Evolutionary conservation across 352 stramenopile species (phyloP).

Genomic region (Phytopythium aichiense): DNA sequence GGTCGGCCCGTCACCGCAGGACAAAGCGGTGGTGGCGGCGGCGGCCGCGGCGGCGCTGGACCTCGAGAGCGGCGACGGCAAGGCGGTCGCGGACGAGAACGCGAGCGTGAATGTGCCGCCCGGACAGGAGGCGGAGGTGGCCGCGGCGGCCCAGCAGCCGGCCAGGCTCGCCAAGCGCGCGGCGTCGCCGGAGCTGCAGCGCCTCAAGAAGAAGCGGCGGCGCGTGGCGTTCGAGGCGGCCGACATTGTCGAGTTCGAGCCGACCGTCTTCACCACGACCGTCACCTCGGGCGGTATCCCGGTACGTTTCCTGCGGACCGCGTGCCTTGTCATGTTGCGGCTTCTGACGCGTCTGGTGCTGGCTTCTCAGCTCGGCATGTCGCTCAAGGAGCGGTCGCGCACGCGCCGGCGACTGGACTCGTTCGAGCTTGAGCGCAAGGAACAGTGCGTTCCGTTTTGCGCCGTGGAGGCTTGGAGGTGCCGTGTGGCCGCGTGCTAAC

Average conservation of each 20-base stretch:
- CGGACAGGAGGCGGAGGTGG: neutral
- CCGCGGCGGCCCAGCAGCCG: neutral
- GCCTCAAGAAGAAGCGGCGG: constrained; percentile 50
- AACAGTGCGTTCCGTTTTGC: constrained; percentile 35
- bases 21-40: constrained; percentile 6
- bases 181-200: constrained; percentile 16
- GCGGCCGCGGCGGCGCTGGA: constrained; percentile 4
- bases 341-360: neutral
- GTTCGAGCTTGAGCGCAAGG: constrained; percentile 69
- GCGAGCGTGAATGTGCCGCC: constrained; percentile 22
- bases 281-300: constrained; percentile 77
- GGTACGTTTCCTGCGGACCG: constrained; percentile 7
- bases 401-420: constrained; percentile 74
- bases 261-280: constrained; percentile 75
- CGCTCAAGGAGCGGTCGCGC: constrained; percentile 68
- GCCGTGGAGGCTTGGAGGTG: too few species aligned
- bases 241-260: constrained; percentile 86
- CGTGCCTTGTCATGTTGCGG: neutral
- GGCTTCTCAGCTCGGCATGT: constrained; percentile 47
- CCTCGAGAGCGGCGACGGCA: constrained; percentile 12
- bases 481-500: neutral
- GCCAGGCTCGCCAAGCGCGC: constrained; percentile 6
- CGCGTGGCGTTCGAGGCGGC: constrained; percentile 74
- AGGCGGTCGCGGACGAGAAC: constrained; percentile 18
- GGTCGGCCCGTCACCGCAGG: constrained; percentile 5